A percentile compares a stretch with the other conserved stretches of the same genome.
Evolutionary conservation across 495 filamentous ascomycete genomes (phyloP).

Genomic region (Aspergillus biplanus): DNA sequence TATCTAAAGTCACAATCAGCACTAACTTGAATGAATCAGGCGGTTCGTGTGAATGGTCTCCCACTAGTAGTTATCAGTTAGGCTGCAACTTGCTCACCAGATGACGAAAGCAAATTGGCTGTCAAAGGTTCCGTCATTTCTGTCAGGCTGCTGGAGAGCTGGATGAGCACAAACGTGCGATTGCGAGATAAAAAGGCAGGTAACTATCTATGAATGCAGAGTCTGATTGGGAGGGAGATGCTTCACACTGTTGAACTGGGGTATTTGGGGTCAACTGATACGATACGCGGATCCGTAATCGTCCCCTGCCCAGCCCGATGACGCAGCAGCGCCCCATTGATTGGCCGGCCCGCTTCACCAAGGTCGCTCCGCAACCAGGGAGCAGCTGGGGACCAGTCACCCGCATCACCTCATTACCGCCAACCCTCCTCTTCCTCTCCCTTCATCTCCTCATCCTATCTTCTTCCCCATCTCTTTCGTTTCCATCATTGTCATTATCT

Average conservation of each 20-base stretch:
- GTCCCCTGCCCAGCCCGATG: conserved; percentile 28
- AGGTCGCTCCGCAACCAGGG: conserved; percentile 34
- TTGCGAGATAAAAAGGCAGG: background rate
- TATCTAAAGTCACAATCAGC: conserved; percentile 8
- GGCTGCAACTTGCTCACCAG: conserved; percentile 11
- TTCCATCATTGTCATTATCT: conserved; percentile 30
- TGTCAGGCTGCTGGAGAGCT: no score
- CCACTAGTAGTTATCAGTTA: conserved; percentile 11
- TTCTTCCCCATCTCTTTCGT: conserved; percentile 19
- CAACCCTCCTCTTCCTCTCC: conserved; percentile 14
- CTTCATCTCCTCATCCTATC: conserved; percentile 22
- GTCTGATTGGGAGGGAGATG: background rate
- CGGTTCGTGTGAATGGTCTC: background rate
- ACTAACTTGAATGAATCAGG: conserved; percentile 2
- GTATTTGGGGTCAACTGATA: conserved; percentile 18
- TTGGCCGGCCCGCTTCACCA: conserved; percentile 24
- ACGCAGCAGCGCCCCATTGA: conserved; percentile 27
- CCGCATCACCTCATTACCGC: conserved; percentile 24
- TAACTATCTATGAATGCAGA: background rate
- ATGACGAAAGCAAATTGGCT: background rate
- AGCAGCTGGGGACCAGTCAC: conserved; percentile 8
- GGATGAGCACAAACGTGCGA: no score
- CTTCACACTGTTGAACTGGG: background rate
- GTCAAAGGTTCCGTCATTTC: no score
- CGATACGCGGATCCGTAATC: conserved; percentile 17